Evolutionary conservation across 2,329 filamentous ascomycete genomes (phyloP), one percentile per base, ranked within the genome.

Genomic region (Penicillium expansum): DNA sequence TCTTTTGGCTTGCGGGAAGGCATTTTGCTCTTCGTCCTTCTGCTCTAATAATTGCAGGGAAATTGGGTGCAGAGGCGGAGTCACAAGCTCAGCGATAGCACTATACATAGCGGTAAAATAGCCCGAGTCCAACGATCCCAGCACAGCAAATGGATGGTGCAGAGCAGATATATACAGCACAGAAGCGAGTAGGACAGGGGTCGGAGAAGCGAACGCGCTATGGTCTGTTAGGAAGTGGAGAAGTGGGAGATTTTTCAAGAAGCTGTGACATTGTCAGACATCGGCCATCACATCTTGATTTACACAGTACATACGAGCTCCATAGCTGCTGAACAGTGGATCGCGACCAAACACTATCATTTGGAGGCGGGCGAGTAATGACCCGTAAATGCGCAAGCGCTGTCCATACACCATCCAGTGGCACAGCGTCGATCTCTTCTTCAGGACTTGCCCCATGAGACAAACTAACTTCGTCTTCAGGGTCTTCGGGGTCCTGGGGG

Each of bases 101-200:
- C 65, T 61, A 33, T 64, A 66, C 10, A 54, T 69, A 20, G 67
- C 63, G 20, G 63, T 53, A 55, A 68, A 66, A 38, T 69, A 69
- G 1, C 63, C 64, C 2, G 62, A 49, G 18, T 63, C 60, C 11
- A 65, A 38, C 7, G 61, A 62, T 24, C 56, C 55, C 9, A 66
- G 41, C 18, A 67, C 66, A 2, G 56, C 38, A 13, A 58, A 60
- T 27, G 53, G 56, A 39, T 63, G 59, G 33, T 69, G 66, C 3
- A 70, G 59, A n/a, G 68, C 62, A 29, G 68, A 68, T 33, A 70
- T 69, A 38, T 69, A 70, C 13, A 70, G 62, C 42, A 70, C 60
- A 22, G 68, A 68, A 18, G 65, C 67, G 18, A 70, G 59, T 8
- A 70, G 49, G 5, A 70, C 48, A 6, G 68, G 68, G 9, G 67